Percentiles rank a stretch among this genome's conserved stretches.
These are phyloP conservation scores for Dipodascus geniculatus DNA, from an alignment of 805 yeast genomes.

Conservation along the genomic window DNA sequence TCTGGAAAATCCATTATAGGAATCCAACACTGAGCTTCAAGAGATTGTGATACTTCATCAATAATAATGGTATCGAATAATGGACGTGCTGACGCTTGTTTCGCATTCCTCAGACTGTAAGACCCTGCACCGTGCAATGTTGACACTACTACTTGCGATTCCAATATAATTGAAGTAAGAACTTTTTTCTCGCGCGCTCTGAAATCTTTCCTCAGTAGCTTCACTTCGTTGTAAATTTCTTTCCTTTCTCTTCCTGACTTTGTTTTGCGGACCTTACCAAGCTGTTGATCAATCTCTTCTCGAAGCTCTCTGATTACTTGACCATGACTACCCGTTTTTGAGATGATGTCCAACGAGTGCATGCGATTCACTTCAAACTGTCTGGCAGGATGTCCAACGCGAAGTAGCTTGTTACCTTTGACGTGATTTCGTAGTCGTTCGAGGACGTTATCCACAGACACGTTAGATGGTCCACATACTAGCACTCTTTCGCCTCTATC, in stretches of 20 bases:
- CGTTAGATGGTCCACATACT: slow-evolving; percentile 91
- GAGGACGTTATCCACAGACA: slow-evolving; percentile 81
- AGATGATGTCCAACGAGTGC: slow-evolving; percentile 67
- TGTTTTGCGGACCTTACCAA: slow-evolving; percentile 47
- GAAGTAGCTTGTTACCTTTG: slow-evolving; percentile 41
- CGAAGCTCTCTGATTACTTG: slow-evolving; percentile 56
- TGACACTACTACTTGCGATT: slow-evolving; percentile 60
- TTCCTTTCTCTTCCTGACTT: slow-evolving; percentile 53
- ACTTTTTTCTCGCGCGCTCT: slow-evolving; percentile 53
- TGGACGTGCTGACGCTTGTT: slow-evolving; percentile 24
- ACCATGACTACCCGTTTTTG: slow-evolving; percentile 47
- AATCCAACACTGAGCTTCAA: slow-evolving; percentile 96
- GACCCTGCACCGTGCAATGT: slow-evolving; percentile 87
- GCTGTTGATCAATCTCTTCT: slow-evolving; percentile 48
- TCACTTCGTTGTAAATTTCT: slow-evolving; percentile 58
- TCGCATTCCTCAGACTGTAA: slow-evolving; percentile 47
- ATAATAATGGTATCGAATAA: slow-evolving; percentile 73
- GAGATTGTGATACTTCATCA: slow-evolving; percentile 89
- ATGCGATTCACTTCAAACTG: slow-evolving; percentile 45
- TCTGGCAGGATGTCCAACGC: slow-evolving; percentile 93
- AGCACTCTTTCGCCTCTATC: slow-evolving; percentile 45
- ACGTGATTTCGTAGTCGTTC: slow-evolving; percentile 50
- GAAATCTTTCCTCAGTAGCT: slow-evolving; percentile 58
- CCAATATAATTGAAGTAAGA: slow-evolving; percentile 42
- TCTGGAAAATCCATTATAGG: slow-evolving; percentile 62